phyloP scores from a whole-genome alignment of 1,284 basidiomycete genomes.

The Sporisorium graminicola region DNA sequence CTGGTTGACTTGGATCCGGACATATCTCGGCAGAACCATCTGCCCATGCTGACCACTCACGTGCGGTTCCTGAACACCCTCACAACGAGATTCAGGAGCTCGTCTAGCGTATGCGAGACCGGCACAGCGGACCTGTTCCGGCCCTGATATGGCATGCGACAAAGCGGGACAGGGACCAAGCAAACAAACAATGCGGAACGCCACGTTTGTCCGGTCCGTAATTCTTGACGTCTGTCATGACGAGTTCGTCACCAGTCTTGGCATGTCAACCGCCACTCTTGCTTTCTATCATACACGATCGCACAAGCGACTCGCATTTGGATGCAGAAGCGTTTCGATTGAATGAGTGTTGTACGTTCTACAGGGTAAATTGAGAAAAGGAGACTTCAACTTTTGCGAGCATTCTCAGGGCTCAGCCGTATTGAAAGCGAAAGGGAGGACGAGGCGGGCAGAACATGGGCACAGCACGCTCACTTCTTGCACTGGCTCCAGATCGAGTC shows the following conservation, averaged over 20 bases:
- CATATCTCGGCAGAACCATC: not conserved
- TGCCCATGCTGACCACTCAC: not conserved
- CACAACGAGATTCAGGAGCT: not conserved
- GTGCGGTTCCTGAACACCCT: not conserved
- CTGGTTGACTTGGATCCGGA: no score
- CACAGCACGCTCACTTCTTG: slow-evolving; percentile 11
- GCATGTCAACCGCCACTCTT: no score
- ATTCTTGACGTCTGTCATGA: no score
- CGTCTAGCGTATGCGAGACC: not conserved
- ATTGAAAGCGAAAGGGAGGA: not conserved
- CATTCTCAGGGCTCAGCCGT: not conserved
- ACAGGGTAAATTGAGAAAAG: not conserved
- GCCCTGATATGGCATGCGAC: not conserved
- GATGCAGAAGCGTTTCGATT: not conserved
- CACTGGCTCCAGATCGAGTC: slow-evolving; percentile 48
- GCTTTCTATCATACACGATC: no score
- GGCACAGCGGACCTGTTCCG: slow-evolving; percentile 7
- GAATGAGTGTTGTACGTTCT: not conserved
- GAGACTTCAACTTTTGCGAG: not conserved
- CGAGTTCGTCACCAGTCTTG: no score
- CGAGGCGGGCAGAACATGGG: no score
- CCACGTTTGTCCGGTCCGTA: no score
- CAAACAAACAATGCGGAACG: no score
- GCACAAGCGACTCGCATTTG: not conserved
- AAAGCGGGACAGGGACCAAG: no score